Base-by-base conservation (phyloP, 371 early-diverging fungal genomes). In the Entomophthora muscae region DNA sequence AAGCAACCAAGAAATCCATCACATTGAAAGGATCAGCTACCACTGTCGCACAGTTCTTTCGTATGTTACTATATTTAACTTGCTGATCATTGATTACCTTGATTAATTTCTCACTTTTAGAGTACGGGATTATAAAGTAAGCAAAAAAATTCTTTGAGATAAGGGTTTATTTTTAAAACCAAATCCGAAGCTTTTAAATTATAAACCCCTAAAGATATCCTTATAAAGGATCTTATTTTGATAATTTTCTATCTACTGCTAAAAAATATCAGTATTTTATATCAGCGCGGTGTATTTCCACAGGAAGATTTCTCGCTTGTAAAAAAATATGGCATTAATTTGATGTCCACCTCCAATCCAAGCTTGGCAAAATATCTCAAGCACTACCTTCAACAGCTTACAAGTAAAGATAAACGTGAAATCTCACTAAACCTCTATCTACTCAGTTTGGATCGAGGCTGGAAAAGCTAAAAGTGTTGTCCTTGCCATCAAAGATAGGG, bases 261-360 rank as follows among this genome's bases (percentile, higher is more conserved):
- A 53, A 33, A n/a, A 23, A 26, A 27, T 51, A 27, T 13, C 63
- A 88, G 86, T 69, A 89, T 95, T 23, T 77, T 93, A 24, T 93
- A 82, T 68, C 93, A 93, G 68, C 84, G 95, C 28, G 93, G 88
- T 5, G 67, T 95, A 17, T 93, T 93, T 66, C 87, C 92, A 17
- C 74, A 83, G 3, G 91, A 91, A 64, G 89, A 90, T 66, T 95
- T 95, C 69, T 81, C 79, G 54, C 71, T 82, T 68, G 76, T 75
- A 32, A 83, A 87, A 65, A 86, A 86, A 67, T 91, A 90, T 66
- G 91, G 90, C 21, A 74, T 93, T 29, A 83, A 82, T 64, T 76
- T 91, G 61, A 72, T 90, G 33, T 79, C 86, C 3, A 79, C 88
- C 0, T 78, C 75, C 27, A 88, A 91, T 68, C 78, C 42, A 5